Conservation (phyloP, 2,329 filamentous ascomycete species). For the Fusarium annulatum region DNA sequence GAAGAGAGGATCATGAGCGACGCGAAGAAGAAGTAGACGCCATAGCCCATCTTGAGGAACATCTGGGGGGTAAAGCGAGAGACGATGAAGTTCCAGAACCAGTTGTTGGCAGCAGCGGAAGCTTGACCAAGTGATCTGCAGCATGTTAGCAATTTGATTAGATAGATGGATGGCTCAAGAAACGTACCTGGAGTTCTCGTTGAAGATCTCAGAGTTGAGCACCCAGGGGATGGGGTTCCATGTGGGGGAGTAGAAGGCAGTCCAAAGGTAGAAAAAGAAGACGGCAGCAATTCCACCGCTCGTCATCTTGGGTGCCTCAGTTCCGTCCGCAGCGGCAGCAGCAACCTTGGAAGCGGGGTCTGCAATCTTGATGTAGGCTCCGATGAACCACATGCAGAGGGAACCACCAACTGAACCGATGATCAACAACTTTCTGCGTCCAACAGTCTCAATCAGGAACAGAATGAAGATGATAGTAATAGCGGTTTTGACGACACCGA, state of each 20-base stretch:
- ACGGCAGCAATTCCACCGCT: constrained; percentile 73
- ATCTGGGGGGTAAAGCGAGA: constrained; percentile 76
- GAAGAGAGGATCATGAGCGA: constrained; percentile 68
- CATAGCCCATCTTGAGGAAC: constrained; percentile 67
- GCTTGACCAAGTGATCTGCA: constrained; percentile 72
- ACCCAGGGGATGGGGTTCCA: constrained; percentile 84
- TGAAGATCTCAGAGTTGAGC: constrained; percentile 80
- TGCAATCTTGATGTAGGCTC: constrained; percentile 56
- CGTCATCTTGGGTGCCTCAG: constrained; percentile 9
- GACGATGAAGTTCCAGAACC: constrained; percentile 78
- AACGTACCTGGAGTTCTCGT: constrained; percentile 62
- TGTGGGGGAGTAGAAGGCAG: constrained; percentile 73
- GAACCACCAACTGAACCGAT: constrained; percentile 71
- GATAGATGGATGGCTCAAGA: accelerated
- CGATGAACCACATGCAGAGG: constrained; percentile 73
- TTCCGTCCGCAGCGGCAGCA: constrained; percentile 46
- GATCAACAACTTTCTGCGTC: constrained; percentile 69
- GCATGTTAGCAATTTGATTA: neutral
- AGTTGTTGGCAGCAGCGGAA: constrained; percentile 76
- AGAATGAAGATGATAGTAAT: constrained; percentile 76
- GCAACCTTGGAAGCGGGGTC: constrained; percentile 54
- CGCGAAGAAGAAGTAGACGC: constrained; percentile 77
- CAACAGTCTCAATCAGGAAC: constrained; percentile 71
- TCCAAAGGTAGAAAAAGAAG: constrained; percentile 69
- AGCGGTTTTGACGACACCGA: constrained; percentile 78